A percentile compares a stretch with the other conserved stretches of the same genome.
These are phyloP conservation scores for Lichtheimia hyalospora DNA, from an alignment of 371 early-diverging fungal species.

Conservation along the genomic window DNA sequence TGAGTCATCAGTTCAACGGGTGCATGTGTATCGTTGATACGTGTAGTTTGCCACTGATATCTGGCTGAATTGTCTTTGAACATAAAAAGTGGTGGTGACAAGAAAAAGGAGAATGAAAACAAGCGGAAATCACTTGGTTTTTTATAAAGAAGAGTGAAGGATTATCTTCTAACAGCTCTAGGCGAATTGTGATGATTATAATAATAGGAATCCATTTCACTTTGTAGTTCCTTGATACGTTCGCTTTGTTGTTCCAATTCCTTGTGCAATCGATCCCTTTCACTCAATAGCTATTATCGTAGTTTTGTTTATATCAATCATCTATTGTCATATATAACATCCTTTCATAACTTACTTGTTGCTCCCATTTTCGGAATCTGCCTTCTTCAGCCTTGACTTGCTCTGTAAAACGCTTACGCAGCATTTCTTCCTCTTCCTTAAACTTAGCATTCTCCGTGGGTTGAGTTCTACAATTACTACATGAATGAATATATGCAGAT, in stretches of 20 bases:
- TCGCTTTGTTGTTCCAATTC: conserved; percentile 93
- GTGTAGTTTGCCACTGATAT: too few relatives aligned
- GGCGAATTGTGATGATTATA: conserved; percentile 36
- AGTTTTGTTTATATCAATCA: neutral
- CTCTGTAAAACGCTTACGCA: conserved; percentile 91
- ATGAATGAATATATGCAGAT: too few relatives aligned
- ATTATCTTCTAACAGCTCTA: too few relatives aligned
- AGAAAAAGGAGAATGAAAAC: neutral
- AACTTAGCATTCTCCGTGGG: too few relatives aligned
- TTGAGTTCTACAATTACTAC: too few relatives aligned
- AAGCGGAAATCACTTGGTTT: too few relatives aligned
- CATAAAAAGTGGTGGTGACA: neutral
- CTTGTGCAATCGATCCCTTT: conserved; percentile 94
- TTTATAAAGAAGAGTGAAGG: too few relatives aligned
- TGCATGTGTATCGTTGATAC: too few relatives aligned
- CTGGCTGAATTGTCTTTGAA: neutral
- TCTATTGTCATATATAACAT: too few relatives aligned
- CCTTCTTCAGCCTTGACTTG: conserved; percentile 92
- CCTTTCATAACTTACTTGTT: conserved; percentile 58
- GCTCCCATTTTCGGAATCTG: conserved; percentile 96
- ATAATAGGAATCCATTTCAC: conserved; percentile 60
- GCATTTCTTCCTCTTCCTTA: conserved; percentile 90
- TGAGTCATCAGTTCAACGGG: too few relatives aligned
- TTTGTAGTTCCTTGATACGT: conserved; percentile 84
- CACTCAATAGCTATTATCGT: conserved; percentile 76